Evolutionary conservation across 2,329 filamentous ascomycete genomes (phyloP).

Genomic region (Coniella vitis): DNA sequence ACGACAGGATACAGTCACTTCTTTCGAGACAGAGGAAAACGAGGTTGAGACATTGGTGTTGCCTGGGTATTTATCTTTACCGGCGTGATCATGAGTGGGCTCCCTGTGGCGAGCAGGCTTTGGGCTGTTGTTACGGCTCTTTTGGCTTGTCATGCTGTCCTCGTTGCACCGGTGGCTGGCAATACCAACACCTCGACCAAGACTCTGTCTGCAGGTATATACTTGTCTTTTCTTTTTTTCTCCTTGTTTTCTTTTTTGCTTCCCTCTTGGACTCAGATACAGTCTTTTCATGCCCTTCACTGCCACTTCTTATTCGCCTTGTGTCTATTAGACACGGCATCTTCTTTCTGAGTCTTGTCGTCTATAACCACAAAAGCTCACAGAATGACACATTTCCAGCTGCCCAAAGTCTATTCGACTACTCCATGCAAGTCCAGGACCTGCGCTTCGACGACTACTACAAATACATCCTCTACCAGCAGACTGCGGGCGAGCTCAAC

Average conservation of each 20-base stretch:
- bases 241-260: not conserved
- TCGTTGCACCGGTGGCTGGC: too few relatives aligned
- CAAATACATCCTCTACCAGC: conserved; percentile 34
- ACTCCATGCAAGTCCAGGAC: conserved; percentile 33
- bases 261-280: too few relatives aligned
- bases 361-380: not conserved
- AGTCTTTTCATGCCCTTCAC: too few relatives aligned
- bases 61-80: too few relatives aligned
- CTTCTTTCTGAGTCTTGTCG: too few relatives aligned
- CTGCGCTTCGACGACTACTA: conserved; percentile 34
- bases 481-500: conserved; percentile 34
- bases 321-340: too few relatives aligned
- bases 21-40: too few relatives aligned
- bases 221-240: not conserved
- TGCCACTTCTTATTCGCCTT: too few relatives aligned
- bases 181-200: conserved; percentile 6
- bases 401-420: conserved; percentile 32
- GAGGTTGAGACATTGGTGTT: too few relatives aligned
- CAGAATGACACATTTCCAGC: too few relatives aligned
- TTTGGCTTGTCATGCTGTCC: not conserved
- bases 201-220: conserved; percentile 5
- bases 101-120: not conserved
- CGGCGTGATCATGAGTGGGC: conserved; percentile 5
- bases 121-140: not conserved
- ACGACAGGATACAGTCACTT: too few relatives aligned